phyloP scores from a whole-genome alignment of 768 basidiomycete genomes.

The Calocybe gangraenosa region DNA sequence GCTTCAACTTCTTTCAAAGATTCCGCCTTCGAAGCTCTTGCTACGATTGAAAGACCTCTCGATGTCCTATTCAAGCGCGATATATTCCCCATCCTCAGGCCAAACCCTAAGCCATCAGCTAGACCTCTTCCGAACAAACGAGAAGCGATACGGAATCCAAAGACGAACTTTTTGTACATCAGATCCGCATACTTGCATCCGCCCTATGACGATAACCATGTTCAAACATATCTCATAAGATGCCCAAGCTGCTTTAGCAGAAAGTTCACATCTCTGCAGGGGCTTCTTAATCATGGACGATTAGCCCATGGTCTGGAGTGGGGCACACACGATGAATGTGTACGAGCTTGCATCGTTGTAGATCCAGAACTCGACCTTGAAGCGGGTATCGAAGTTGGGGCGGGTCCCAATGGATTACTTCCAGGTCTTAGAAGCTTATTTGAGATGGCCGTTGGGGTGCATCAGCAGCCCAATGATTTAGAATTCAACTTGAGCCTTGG shows the following conservation, averaged over 20 bases:
- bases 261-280: conserved; percentile 47
- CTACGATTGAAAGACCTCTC: conserved; percentile 35
- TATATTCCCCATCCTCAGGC: conserved; percentile 18
- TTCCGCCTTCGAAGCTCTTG: conserved; percentile 38
- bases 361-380: conserved; percentile 36
- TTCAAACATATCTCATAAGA: conserved; percentile 33
- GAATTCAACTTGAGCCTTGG: not conserved
- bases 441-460: conserved; percentile 39
- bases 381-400: conserved; percentile 39
- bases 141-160: conserved; percentile 14
- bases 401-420: conserved; percentile 35
- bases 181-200: conserved; percentile 23
- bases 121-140: conserved; percentile 23
- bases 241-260: conserved; percentile 44
- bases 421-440: conserved; percentile 48
- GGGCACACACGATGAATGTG: conserved; percentile 54
- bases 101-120: conserved; percentile 14
- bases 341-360: conserved; percentile 42
- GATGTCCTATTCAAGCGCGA: conserved; percentile 33
- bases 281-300: conserved; percentile 51
- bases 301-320: conserved; percentile 45
- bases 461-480: conserved; percentile 2
- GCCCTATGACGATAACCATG: conserved; percentile 17
- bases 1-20: conserved; percentile 29
- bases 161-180: conserved; percentile 36